phyloP scores from a whole-genome alignment of 192 early-diverging fungal species.

The Radiomyces spectabilis region DNA sequence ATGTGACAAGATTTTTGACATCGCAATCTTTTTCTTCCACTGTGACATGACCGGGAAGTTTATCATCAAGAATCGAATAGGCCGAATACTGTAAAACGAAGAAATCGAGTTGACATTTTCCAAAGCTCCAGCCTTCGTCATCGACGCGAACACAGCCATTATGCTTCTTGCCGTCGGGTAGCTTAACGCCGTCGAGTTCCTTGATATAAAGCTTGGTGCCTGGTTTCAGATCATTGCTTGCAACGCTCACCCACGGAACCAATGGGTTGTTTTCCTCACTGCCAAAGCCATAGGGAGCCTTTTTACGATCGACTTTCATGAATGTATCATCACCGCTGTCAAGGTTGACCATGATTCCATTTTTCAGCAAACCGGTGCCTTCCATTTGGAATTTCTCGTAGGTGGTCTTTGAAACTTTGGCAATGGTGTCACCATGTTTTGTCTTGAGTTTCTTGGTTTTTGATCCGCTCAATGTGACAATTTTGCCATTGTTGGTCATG shows the following conservation, averaged over 20 bases:
- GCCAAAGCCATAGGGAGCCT: conserved; percentile 15
- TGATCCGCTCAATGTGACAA: conserved; percentile 10
- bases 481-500: conserved; percentile 27
- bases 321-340: conserved; percentile 3
- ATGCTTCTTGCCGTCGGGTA: conserved; percentile 29
- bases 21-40: conserved; percentile 10
- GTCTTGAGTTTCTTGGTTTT: conserved; percentile 7
- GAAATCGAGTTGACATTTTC: conserved; percentile 26
- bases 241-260: conserved; percentile 30
- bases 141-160: conserved; percentile 38
- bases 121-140: conserved; percentile 28
- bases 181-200: conserved; percentile 15
- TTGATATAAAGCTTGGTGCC: conserved; percentile 30
- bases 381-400: conserved; percentile 35
- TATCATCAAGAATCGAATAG: conserved; percentile 1
- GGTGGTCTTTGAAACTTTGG: conserved; percentile 18
- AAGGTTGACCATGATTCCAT: conserved; percentile 24
- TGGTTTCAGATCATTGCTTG: conserved; percentile 26
- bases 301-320: conserved; percentile 13
- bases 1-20: conserved; percentile 9
- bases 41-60: conserved; percentile 4
- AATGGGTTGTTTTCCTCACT: conserved; percentile 7
- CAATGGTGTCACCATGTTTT: conserved; percentile 13
- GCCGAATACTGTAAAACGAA: conserved; percentile 13
- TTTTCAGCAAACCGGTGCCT: conserved; percentile 26